Evolutionary conservation across 2,329 filamentous ascomycete genomes (phyloP), one percentile per base, ranked within the genome.

Genomic region (Proliferodiscus dingleyae): DNA sequence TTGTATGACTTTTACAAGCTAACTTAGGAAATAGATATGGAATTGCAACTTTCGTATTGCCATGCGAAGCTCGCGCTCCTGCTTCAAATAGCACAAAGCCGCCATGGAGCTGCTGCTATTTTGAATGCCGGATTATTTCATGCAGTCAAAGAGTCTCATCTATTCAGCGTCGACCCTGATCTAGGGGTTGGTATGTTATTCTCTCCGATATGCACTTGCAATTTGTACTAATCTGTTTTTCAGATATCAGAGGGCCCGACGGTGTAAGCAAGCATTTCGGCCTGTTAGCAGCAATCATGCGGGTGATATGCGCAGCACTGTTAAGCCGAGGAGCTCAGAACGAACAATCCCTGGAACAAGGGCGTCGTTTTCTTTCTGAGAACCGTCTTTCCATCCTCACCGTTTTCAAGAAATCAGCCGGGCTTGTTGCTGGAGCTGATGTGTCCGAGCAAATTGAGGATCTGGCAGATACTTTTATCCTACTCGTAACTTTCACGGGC

Each of bases 141-240:
- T 36, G 78, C 87, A 0, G 71, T 97, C 22, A 85, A 86, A 51
- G 79, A 85, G 45, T 95, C 89, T 1, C 80, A 82, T n/a, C 75
- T 97, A 18, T 98, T 97, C 64, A 74, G 82, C 7, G 86, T 87
- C 10, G 93, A 98, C 64, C 93, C 93, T 1, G 93, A 98, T 65
- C 81, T 98, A 44, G 89, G 94, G 49, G 81, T 90, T 47, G 77
- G 77, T 77, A 62, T 59, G 67, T 62, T 41, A n/a, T 30, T 49
- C 15, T 39, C 44, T 24, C 37, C 49, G 23, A 42, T 45, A 22
- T 23, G 18, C 6, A 22, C 5, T 37, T 37, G 18, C 34, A 23
- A 22, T 37, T 13, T 37, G 19, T 37, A 23, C 34, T 37, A 10
- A 37, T 55, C 41, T 46, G 22, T n/a, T n/a, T n/a, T n/a, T 9